Evolutionary conservation across 305 asterid species (phyloP).

Genomic region (Fraxinus platypoda): DNA sequence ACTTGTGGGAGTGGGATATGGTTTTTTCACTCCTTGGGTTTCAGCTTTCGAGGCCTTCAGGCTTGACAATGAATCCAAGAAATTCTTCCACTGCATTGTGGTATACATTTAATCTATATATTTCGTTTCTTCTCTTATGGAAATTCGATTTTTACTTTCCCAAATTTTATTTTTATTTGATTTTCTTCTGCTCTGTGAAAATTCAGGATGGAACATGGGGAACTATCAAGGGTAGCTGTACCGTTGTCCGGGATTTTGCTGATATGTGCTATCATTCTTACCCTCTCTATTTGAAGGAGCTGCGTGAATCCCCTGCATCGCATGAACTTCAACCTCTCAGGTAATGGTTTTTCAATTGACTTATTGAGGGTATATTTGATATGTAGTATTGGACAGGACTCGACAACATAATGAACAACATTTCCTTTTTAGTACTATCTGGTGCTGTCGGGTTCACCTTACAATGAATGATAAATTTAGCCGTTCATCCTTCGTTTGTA

Average conservation of each 20-base stretch:
- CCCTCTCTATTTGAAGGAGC: slow-evolving; percentile 63
- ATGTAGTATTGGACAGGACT: not conserved
- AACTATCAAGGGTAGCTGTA: slow-evolving; percentile 82
- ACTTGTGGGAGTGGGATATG: slow-evolving; percentile 91
- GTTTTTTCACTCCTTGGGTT: slow-evolving; percentile 93
- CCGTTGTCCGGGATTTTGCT: slow-evolving; percentile 78
- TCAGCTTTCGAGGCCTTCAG: slow-evolving; percentile 94
- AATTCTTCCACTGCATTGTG: slow-evolving; percentile 73
- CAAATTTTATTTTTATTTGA: not conserved
- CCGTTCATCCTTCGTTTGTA: not conserved
- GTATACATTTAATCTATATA: slow-evolving; percentile 33
- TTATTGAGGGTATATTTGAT: not conserved
- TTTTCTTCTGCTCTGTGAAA: slow-evolving; percentile 11
- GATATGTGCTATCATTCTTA: slow-evolving; percentile 83
- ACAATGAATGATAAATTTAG: not conserved
- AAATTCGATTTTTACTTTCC: not conserved
- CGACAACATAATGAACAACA: not conserved
- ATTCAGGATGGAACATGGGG: slow-evolving; percentile 90
- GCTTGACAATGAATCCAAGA: slow-evolving; percentile 53
- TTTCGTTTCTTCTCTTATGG: not conserved
- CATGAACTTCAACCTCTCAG: slow-evolving; percentile 66
- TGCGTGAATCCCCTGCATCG: slow-evolving; percentile 53
- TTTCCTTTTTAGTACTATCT: not conserved
- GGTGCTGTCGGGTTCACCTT: not conserved
- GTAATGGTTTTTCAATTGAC: slow-evolving; percentile 32